A percentile compares a stretch with the other conserved stretches of the same genome.
phyloP scores from a whole-genome alignment of 306 rosid genomes.

The Astragalus glycyphyllos region DNA sequence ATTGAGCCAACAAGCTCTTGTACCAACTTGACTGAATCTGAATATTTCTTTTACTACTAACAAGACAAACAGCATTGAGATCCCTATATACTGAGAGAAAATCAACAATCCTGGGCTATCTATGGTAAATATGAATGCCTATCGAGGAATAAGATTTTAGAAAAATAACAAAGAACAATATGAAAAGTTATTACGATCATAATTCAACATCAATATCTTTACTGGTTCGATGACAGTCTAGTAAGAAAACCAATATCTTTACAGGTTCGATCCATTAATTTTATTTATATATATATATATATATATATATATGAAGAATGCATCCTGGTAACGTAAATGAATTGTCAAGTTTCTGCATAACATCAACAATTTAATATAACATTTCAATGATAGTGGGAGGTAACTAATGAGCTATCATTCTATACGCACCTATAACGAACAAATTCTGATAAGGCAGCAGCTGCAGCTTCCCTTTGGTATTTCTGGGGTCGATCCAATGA shows the following conservation, averaged over 20 bases:
- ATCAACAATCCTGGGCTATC: not conserved
- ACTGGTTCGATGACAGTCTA: not conserved
- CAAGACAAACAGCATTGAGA: not conserved
- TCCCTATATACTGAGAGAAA: not conserved
- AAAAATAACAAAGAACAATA: no score
- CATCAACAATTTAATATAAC: conserved; percentile 21
- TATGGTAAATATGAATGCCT: not conserved
- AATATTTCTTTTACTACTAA: no score
- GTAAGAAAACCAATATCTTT: no score
- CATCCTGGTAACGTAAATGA: conserved; percentile 1
- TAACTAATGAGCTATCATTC: conserved; percentile 32
- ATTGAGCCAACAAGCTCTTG: no score
- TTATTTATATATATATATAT: not conserved
- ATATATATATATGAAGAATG: conserved; percentile 28
- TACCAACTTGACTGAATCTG: no score
- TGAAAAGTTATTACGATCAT: no score
- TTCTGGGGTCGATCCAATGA: conserved; percentile 78
- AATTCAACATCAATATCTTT: not conserved
- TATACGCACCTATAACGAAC: conserved; percentile 75
- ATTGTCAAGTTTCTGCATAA: conserved; percentile 13
- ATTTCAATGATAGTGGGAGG: conserved; percentile 26
- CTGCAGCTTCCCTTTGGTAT: conserved; percentile 94
- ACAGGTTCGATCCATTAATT: not conserved
- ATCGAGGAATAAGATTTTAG: not conserved
- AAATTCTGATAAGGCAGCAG: conserved; percentile 95